Evolutionary conservation across 768 basidiomycete species (phyloP), one percentile per base, ranked within the genome.

Genomic region (Xerocomus brunneocitrinus): DNA sequence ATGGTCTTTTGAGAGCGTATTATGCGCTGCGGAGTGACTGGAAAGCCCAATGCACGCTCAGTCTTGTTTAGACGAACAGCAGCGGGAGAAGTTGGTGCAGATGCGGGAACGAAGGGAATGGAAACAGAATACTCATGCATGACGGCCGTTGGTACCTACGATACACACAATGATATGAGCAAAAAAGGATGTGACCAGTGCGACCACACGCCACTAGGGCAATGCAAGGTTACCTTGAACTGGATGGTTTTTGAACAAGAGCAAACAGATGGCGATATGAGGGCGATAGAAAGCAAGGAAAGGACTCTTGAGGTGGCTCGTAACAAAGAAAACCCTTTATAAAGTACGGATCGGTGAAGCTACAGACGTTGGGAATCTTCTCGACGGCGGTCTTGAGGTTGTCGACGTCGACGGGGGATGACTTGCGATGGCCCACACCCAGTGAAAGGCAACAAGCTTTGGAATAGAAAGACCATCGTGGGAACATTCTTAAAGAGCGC

Each of bases 21-120:
- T 64, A 76, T 71, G 59, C 85, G 81, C 67, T 86, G 85, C 41
- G 85, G 85, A 32, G 85, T 88, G 46, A 82, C 77, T 46, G 85
- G 85, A 12, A 70, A 59, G 34, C 70, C 56, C 38, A 61, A 61
- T 53, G 56, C 42, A 46, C 67, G 67, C 50, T 74, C 67, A 40
- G 56, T 45, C 35, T 48, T 65, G 51, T 68, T 68, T 31, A 70
- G 60, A 57, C 76, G 76, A 52, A 65, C 42, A 14, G 69, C 67
- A 54, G 72, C 70, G 36, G 76, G 76, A 19, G 76, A 74, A 9
- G 73, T 74, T 30, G 76, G 76, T 36, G 76, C 76, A 49, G 76
- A 77, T 41, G 72, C 72, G 43, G 75, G 72, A 44, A 63, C 62
- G 49, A 55, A 14, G 19, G 67, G 68, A 42, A 70, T 42, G 48